phyloP scores from a whole-genome alignment of 1,139 yeast genomes.

The Yamadazyma sp. region DNA sequence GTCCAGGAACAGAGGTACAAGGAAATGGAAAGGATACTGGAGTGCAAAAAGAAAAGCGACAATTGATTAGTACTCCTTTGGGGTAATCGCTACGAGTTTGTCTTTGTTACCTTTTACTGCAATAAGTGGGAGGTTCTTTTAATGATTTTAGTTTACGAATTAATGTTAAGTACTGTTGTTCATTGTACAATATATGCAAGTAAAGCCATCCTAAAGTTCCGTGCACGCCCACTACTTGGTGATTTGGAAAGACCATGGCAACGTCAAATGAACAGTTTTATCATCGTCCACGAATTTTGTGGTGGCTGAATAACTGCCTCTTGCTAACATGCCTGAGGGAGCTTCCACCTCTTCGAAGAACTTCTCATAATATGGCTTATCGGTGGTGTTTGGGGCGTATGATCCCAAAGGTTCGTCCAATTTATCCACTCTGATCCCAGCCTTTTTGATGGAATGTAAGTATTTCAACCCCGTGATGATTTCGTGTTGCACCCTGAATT shows the following conservation, averaged over 20 bases:
- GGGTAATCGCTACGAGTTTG: too few species aligned
- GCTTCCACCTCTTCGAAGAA: constrained; percentile 85
- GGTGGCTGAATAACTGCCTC: constrained; percentile 81
- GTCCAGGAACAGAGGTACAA: constrained; percentile 3
- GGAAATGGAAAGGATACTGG: not conserved
- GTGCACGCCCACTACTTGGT: constrained; percentile 46
- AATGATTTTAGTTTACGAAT: too few species aligned
- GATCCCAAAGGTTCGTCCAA: constrained; percentile 88
- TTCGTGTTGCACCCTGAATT: constrained; percentile 86
- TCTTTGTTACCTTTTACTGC: too few species aligned
- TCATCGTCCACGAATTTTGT: constrained; percentile 91
- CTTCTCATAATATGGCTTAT: constrained; percentile 79
- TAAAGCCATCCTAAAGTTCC: too few species aligned
- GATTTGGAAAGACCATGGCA: constrained; percentile 87
- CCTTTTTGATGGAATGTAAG: constrained; percentile 79
- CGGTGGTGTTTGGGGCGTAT: constrained; percentile 85
- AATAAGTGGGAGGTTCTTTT: too few species aligned
- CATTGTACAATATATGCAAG: too few species aligned
- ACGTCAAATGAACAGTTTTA: constrained; percentile 65
- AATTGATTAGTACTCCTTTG: too few species aligned
- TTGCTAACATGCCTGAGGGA: constrained; percentile 84
- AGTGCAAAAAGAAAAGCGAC: too few species aligned
- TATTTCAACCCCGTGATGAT: constrained; percentile 89
- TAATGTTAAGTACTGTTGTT: too few species aligned
- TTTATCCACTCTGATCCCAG: constrained; percentile 85